Evolutionary conservation across 768 basidiomycete species (phyloP), one percentile per base, ranked within the genome.

Genomic region (Xerocomus potaroensis): DNA sequence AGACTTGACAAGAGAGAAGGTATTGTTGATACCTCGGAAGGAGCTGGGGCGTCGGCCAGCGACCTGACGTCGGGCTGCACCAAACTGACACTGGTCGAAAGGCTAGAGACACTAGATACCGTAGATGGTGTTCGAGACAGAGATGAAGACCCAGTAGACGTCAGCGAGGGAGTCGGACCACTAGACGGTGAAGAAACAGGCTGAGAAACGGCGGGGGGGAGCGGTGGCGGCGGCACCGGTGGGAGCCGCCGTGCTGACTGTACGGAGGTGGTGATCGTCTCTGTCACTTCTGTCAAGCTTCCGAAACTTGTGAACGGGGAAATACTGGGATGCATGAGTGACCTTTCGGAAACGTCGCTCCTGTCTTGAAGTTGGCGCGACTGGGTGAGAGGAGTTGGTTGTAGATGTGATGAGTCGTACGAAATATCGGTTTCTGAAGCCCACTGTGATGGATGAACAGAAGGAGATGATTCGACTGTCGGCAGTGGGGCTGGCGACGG

Each of bases 381-480:
- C 37, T 67, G 73, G 4, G 78, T 69, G 18, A 84, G 83, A 15
- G 84, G 85, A 2, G 89, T 88, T 1, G 87, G 81, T 5, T 69
- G 71, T 19, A 91, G 69, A n/a, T 85, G 68, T 1, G 86, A 85
- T 0, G 89, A 89, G 18, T 90, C 87, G 51, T 84, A 91, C 0
- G 88, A 84, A 9, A 72, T 59, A 44, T 87, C 80, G 0, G 81
- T 83, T 56, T 81, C 81, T 3, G 74, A 62, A 3, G 76, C 80
- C 83, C 85, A 90, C 21, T 70, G 55, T 35, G 74, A 71, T 46
- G 68, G 66, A 38, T 68, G 63, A 48, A 76, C 50, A 32, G 73
- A 66, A 41, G 73, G 57, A 41, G 67, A 50, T 58, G 73, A 50
- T 68, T 75, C 16, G 61, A 60, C 54, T n/a, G 50, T 60, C 8